Conservation (phyloP, 2,329 filamentous ascomycete species). For the Mycosphaerella sp. region DNA sequence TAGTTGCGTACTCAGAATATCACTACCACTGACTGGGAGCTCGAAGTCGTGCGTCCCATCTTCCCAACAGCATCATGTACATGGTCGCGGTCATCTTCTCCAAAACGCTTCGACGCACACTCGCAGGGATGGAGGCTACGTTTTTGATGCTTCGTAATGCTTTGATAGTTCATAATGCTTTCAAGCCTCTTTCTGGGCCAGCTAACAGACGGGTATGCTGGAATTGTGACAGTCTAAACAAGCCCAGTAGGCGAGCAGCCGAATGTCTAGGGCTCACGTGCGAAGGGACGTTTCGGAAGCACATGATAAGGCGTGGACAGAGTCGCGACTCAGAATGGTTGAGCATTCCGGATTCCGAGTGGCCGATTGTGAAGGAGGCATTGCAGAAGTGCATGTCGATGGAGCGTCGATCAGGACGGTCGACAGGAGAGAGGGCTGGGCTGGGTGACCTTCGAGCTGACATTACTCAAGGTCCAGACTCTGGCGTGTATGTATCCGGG, state of each 20-base stretch:
- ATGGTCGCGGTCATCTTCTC: constrained; percentile 44
- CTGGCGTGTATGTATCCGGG: too few relatives aligned
- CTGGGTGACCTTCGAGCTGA: constrained; percentile 36
- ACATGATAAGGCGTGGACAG: constrained; percentile 54
- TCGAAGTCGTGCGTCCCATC: constrained; percentile 54
- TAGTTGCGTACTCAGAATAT: constrained; percentile 44
- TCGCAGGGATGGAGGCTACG: constrained; percentile 52
- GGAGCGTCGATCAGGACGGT: constrained; percentile 48
- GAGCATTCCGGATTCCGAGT: constrained; percentile 54
- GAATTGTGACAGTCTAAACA: constrained; percentile 57
- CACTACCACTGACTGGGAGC: constrained; percentile 42
- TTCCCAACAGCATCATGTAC: background rate
- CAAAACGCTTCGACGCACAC: constrained; percentile 47
- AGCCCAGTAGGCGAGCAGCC: constrained; percentile 50
- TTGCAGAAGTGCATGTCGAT: constrained; percentile 52
- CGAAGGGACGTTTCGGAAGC: constrained; percentile 57
- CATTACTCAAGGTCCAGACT: background rate
- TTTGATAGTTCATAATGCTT: constrained; percentile 47
- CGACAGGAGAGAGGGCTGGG: constrained; percentile 46
- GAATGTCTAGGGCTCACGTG: constrained; percentile 52
- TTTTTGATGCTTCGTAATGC: too few relatives aligned
- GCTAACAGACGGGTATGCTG: constrained; percentile 55
- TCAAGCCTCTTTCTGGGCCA: constrained; percentile 36
- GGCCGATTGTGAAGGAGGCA: constrained; percentile 43
- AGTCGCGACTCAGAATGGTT: constrained; percentile 57